A percentile compares a stretch with the other conserved stretches of the same genome.
These are phyloP conservation scores for Verruconis gallopava DNA, from an alignment of 2,329 filamentous ascomycete genomes.

Conservation along the genomic window DNA sequence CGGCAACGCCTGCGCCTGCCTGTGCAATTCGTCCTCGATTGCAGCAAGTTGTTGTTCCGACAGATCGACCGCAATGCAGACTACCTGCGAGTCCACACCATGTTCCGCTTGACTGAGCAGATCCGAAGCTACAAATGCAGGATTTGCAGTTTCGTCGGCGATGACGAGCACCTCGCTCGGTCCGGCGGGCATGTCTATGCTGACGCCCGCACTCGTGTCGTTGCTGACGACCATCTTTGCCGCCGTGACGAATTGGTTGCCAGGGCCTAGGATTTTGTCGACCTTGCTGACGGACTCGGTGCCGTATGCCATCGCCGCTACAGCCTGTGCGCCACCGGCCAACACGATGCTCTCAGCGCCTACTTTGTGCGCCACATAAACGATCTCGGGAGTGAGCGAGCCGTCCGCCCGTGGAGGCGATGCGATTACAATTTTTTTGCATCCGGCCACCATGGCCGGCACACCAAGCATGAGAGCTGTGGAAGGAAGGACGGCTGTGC, in stretches of 20 bases:
- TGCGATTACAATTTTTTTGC: constrained; percentile 85
- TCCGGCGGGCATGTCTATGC: constrained; percentile 97
- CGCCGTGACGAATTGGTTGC: constrained; percentile 96
- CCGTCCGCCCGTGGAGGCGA: constrained; percentile 84
- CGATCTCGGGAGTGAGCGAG: constrained; percentile 87
- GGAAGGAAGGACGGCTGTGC: constrained; percentile 91
- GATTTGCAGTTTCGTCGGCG: constrained; percentile 76
- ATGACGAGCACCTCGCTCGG: constrained; percentile 95
- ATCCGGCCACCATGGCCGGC: constrained; percentile 93
- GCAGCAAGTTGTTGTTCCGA: constrained; percentile 58
- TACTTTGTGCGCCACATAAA: constrained; percentile 94
- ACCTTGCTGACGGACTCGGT: constrained; percentile 92
- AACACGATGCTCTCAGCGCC: constrained; percentile 92
- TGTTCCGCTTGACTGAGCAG: constrained; percentile 93
- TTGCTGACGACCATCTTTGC: constrained; percentile 98
- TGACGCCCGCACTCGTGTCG: constrained; percentile 86
- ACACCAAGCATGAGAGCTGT: constrained; percentile 97
- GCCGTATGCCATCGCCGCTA: constrained; percentile 94
- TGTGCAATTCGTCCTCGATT: constrained; percentile 84
- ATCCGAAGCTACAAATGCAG: constrained; percentile 90
- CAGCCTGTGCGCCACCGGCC: constrained; percentile 86
- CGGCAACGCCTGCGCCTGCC: constrained; percentile 74
- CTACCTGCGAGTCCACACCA: constrained; percentile 89
- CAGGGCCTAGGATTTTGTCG: constrained; percentile 95
- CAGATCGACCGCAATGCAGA: constrained; percentile 76